These are phyloP conservation scores for Aspergillus puulaauensis DNA, from an alignment of 2,329 filamentous ascomycete genomes.

Conservation along the genomic window DNA sequence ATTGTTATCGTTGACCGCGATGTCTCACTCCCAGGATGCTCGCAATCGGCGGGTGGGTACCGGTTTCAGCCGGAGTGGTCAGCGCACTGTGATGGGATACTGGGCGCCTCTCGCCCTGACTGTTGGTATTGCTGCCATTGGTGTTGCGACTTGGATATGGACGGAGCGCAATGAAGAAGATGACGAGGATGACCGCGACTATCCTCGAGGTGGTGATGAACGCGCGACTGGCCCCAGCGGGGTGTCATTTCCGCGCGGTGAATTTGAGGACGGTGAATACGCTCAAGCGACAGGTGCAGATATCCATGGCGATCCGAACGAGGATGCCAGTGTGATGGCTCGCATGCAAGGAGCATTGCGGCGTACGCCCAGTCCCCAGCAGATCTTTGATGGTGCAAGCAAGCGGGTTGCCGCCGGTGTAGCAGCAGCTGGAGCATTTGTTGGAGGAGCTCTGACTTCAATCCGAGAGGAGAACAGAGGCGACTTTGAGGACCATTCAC, in stretches of 20 bases:
- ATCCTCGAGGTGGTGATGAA: conserved; percentile 41
- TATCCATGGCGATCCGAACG: conserved; percentile 30
- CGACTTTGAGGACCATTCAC: conserved; percentile 80
- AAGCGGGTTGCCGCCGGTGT: conserved; percentile 78
- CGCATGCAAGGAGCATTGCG: conserved; percentile 79
- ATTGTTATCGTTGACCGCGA: conserved; percentile 30
- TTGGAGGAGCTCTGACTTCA: conserved; percentile 78
- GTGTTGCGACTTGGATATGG: conserved; percentile 89
- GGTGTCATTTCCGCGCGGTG: conserved; percentile 28
- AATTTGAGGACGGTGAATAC: conserved; percentile 28
- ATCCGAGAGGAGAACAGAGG: conserved; percentile 81
- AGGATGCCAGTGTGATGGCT: conserved; percentile 65
- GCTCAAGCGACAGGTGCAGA: conserved; percentile 38
- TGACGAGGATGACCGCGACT: conserved; percentile 65
- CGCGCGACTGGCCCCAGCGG: conserved; percentile 25
- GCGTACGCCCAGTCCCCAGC: conserved; percentile 81
- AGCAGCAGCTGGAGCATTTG: conserved; percentile 76
- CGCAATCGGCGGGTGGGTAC: conserved; percentile 38
- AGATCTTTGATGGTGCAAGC: conserved; percentile 80
- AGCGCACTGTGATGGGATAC: conserved; percentile 57
- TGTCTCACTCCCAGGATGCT: conserved; percentile 40
- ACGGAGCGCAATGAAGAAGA: conserved; percentile 78
- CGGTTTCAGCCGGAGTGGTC: conserved; percentile 43
- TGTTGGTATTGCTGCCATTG: conserved; percentile 81
- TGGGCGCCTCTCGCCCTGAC: conserved; percentile 89